Conservation (phyloP, 495 filamentous ascomycete species). For the Podospora pseudocomata region DNA sequence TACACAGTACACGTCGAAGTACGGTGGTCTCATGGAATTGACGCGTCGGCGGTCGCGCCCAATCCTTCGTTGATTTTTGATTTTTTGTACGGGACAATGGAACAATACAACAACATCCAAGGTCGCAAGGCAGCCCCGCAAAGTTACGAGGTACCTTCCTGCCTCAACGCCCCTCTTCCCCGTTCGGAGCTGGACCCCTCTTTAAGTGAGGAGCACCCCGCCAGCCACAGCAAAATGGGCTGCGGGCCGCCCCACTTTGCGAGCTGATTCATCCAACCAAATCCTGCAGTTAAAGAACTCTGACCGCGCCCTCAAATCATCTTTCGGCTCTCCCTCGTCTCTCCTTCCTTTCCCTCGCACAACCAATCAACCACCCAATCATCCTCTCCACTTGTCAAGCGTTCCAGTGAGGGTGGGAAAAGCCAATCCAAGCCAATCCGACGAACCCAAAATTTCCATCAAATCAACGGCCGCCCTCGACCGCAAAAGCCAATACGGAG, state of each 20-base stretch:
- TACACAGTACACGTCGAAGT: too few species aligned
- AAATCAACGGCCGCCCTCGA: constrained; percentile 35
- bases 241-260: constrained; percentile 24
- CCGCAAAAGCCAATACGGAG: constrained; percentile 22
- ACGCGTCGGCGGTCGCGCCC: constrained; percentile 5
- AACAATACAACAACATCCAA: constrained; percentile 10
- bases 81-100: background rate
- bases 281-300: constrained; percentile 36
- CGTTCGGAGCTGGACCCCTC: constrained; percentile 27
- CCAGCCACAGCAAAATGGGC: constrained; percentile 27
- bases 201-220: constrained; percentile 12
- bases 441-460: constrained; percentile 29
- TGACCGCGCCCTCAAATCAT: constrained; percentile 42
- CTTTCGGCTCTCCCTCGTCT: constrained; percentile 37
- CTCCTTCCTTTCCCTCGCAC: constrained; percentile 41
- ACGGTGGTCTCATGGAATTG: background rate
- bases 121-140: constrained; percentile 14
- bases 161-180: constrained; percentile 14
- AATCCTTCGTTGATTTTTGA: background rate
- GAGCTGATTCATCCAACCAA: constrained; percentile 45
- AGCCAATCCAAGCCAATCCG: constrained; percentile 23
- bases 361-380: constrained; percentile 42
- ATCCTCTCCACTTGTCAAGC: constrained; percentile 31
- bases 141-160: constrained; percentile 10
- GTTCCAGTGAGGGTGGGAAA: constrained; percentile 25